Base-by-base conservation (phyloP, 805 yeast species). In the Jamesozyma gamospora region DNA sequence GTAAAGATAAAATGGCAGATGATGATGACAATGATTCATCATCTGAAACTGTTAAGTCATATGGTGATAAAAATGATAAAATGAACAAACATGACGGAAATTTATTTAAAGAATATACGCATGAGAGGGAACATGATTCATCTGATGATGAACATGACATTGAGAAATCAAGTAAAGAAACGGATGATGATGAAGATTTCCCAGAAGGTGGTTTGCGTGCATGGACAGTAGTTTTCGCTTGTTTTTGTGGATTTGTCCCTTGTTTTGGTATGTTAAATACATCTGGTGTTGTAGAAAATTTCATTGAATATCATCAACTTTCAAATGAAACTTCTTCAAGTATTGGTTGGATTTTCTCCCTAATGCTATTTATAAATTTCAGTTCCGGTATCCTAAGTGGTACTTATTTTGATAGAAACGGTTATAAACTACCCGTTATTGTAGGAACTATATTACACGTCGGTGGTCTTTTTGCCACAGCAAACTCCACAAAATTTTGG, bases 121-220 rank as follows among this genome's bases (percentile, higher is more conserved):
- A 26, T n/a, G 47, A 44, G 30, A 28, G 35, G 3, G 25, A 21
- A 11, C 11, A 15, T 1, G 19, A 31, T 2, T 28, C 28, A 8
- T 31, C 34, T 13, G 33, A 34, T 13, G 35, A 28, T 12, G 37
- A 30, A 17, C 35, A 21, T 21, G 24, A 21, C 8, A 6, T 6
- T 21, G 24, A 37, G 19, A 35, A 31, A 10, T 19, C 35, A 26
- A 28, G 21, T 15, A 14, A 14, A 14, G 18, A 14, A 8, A 31
- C 9, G 8, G 42, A 39, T 8, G 47, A 42, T 4, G 45, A 37
- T 4, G 46, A 46, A 9, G 39, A 41, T 13, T 68, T 59, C 41
- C 82, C 82, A 0, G 81, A 79, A 46, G 84, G 84, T 15, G 84
- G 85, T 0, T 37, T 56, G 29, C 49, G 55, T 42, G 83, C 84